Evolutionary conservation across 176 grass and related monocot genomes (phyloP), one percentile per base, ranked within the genome.

Genomic region (Pharus latifolius): DNA sequence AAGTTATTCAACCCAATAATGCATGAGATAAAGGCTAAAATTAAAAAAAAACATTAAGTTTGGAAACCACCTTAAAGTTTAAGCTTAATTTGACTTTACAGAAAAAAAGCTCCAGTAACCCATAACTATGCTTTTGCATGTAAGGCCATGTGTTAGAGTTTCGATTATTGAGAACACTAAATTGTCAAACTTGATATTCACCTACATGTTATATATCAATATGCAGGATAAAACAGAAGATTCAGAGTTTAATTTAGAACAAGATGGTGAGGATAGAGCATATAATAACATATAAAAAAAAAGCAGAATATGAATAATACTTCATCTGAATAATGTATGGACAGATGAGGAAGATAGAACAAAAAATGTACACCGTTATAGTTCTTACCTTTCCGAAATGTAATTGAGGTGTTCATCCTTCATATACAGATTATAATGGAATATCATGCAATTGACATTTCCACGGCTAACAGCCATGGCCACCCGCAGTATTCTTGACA

Each of bases 361-460:
- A n/a, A n/a, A n/a, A n/a, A n/a, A n/a, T n/a, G n/a, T n/a, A n/a
- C n/a, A n/a, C n/a, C n/a, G n/a, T n/a, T 38, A 38, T 9, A 67
- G 17, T 25, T 67, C 47, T 94, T 99, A 94, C 95, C 95, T 99
- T 59, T 86, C 58, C 70, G 90, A 82, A 33, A 99, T 99, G 69
- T 88, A 91, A 65, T 76, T 79, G 57, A 99, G 78, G 58, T 99
- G 95, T 10, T 94, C 90, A 79, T 99, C 95, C 70, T 99, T 99
- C 95, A 99, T 91, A 67, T 77, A 99, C 49, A 99, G 51, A 74
- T 94, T 94, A 73, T 90, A 99, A 81, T 99, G 95, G 49, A 99
- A 94, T 78, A 99, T 91, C 84, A 99, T 83, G 60, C 68, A 88
- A 32, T 78, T 83, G 23, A 91, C 82, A 68, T 83, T 94, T 83